Percentiles rank a stretch among this genome's conserved stretches.
phyloP scores from a whole-genome alignment of 768 basidiomycete genomes.

The Rhodotorula graminis region DNA sequence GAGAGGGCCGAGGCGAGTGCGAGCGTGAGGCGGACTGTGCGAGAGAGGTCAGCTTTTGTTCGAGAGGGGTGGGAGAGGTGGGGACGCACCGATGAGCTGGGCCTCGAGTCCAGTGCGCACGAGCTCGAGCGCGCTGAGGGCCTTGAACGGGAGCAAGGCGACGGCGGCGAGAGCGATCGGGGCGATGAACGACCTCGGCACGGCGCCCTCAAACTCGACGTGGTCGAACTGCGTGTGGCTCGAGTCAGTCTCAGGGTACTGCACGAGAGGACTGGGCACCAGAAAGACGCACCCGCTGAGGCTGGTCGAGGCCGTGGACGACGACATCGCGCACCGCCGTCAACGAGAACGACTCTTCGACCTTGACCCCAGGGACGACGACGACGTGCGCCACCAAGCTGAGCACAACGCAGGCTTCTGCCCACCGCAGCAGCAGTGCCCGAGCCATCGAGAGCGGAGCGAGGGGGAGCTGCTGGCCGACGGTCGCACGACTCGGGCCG shows the following conservation, averaged over 20 bases:
- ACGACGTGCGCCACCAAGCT: constrained; percentile 51
- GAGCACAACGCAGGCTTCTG: constrained; percentile 21
- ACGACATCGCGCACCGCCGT: constrained; percentile 86
- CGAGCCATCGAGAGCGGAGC: not conserved
- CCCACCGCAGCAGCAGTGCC: not conserved
- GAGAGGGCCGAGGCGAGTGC: constrained; percentile 61
- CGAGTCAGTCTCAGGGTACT: not conserved
- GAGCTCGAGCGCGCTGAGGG: constrained; percentile 45
- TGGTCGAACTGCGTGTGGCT: constrained; percentile 73
- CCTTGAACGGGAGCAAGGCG: constrained; percentile 53
- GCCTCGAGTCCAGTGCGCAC: not conserved
- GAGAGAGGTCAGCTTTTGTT: not conserved
- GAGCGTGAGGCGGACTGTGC: constrained; percentile 67
- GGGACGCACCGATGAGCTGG: not conserved
- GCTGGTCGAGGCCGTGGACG: constrained; percentile 60
- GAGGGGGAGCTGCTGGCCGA: too few species aligned
- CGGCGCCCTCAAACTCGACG: constrained; percentile 74
- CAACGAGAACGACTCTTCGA: constrained; percentile 94
- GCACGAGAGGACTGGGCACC: too few species aligned
- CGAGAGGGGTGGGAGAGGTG: not conserved
- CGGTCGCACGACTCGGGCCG: not conserved
- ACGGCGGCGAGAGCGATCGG: constrained; percentile 64
- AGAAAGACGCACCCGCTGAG: not conserved
- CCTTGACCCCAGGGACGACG: constrained; percentile 84
- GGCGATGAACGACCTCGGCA: constrained; percentile 82